Evolutionary conservation across 1,284 basidiomycete species (phyloP).

Genomic region (Cystobasidium sp.): DNA sequence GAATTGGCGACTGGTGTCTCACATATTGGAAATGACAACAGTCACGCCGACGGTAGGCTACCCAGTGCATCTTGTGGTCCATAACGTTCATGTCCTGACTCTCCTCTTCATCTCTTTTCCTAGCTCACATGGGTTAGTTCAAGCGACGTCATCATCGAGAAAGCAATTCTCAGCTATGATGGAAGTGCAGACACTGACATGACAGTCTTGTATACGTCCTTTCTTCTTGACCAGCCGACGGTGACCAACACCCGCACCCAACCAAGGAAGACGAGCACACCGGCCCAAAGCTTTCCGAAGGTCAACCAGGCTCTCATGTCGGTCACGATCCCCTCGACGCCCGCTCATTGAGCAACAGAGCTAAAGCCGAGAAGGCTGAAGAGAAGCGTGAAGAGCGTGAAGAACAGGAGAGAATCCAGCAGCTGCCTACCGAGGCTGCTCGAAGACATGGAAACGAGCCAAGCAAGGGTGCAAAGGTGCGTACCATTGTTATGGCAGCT

Average conservation of each 20-base stretch:
- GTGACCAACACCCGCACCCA: constrained; percentile 42
- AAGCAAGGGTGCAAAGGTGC: constrained; percentile 37
- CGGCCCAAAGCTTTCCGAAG: constrained; percentile 29
- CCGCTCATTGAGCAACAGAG: constrained; percentile 21
- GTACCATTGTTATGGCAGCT: neutral
- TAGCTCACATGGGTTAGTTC: constrained; percentile 30
- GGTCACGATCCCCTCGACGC: constrained; percentile 28
- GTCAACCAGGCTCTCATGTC: constrained; percentile 26
- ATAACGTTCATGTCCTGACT: too few relatives aligned
- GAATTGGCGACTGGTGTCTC: too few relatives aligned
- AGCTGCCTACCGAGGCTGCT: constrained; percentile 27
- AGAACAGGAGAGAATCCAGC: neutral
- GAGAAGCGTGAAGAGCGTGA: constrained; percentile 32
- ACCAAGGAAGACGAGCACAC: constrained; percentile 44
- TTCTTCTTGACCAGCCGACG: constrained; percentile 18
- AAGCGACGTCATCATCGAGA: constrained; percentile 3
- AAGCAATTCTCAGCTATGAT: neutral
- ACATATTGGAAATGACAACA: neutral
- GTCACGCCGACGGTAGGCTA: constrained; percentile 21
- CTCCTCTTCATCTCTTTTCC: neutral
- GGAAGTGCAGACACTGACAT: neutral
- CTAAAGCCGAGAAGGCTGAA: constrained; percentile 31
- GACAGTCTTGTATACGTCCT: neutral
- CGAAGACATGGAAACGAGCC: constrained; percentile 38
- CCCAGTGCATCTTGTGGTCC: neutral